Evolutionary conservation across 805 yeast genomes (phyloP).

Genomic region (Zygosaccharomyces bisporus): DNA sequence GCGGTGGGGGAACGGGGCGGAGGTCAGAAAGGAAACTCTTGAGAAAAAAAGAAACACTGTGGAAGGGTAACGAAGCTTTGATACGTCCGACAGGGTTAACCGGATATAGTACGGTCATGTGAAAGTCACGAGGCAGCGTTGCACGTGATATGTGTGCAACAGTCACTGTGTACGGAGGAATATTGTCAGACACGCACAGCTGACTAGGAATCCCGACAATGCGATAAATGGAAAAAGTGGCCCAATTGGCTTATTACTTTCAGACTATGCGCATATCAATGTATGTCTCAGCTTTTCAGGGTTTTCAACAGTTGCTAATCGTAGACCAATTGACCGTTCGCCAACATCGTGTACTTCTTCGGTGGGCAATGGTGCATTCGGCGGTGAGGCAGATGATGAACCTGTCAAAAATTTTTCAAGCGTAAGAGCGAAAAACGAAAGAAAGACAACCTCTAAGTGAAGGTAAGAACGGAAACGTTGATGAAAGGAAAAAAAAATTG

Average conservation of each 20-base stretch:
- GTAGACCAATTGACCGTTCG: background rate
- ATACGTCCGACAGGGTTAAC: too few species aligned
- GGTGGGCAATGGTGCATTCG: background rate
- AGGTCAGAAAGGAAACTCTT: background rate
- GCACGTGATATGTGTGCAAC: too few species aligned
- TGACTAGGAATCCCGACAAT: too few species aligned
- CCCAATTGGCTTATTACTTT: too few species aligned
- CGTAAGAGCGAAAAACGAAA: background rate
- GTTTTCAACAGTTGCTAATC: too few species aligned
- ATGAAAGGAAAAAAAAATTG: conserved; percentile 1
- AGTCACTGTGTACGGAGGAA: too few species aligned
- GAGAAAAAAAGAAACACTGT: conserved; percentile 22
- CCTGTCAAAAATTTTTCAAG: background rate
- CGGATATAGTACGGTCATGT: background rate
- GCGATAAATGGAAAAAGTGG: too few species aligned
- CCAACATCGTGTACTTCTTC: background rate
- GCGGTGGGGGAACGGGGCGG: background rate
- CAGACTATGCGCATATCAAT: too few species aligned
- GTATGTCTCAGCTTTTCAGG: too few species aligned
- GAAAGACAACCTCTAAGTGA: too few species aligned
- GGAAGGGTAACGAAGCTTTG: background rate
- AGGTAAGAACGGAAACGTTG: too few species aligned
- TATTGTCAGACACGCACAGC: too few species aligned
- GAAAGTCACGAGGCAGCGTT: background rate
- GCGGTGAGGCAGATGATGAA: background rate